A percentile compares a stretch with the other conserved stretches of the same genome.
Evolutionary conservation across 805 yeast species (phyloP).

Genomic region (Ogataea glucozyma): DNA sequence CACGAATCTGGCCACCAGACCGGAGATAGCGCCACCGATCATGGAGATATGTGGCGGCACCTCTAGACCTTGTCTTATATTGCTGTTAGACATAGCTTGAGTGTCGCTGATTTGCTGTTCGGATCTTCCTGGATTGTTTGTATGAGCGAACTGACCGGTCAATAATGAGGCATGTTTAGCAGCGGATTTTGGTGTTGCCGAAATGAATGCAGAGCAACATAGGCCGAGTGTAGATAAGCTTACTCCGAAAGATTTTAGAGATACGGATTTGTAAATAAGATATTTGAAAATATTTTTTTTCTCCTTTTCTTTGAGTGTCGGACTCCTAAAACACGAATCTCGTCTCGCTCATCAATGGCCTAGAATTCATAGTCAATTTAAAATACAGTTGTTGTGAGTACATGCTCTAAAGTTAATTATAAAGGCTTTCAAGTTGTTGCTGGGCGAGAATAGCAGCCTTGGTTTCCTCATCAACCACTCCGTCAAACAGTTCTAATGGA

Average conservation of each 20-base stretch:
- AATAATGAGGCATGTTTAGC: too few relatives aligned
- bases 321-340: not conserved
- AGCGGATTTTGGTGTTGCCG: too few relatives aligned
- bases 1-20: conserved; percentile 51
- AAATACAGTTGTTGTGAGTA: not conserved
- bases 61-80: conserved; percentile 44
- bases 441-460: conserved; percentile 63
- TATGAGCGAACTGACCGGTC: too few relatives aligned
- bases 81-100: conserved; percentile 26
- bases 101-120: too few relatives aligned
- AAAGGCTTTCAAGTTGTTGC: conserved; percentile 46
- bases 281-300: not conserved
- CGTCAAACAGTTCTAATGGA: conserved; percentile 58
- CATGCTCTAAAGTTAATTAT: not conserved
- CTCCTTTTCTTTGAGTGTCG: not conserved
- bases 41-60: conserved; percentile 55
- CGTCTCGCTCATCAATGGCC: not conserved
- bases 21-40: conserved; percentile 72
- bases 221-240: too few relatives aligned
- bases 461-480: conserved; percentile 55
- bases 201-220: too few relatives aligned
- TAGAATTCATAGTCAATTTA: not conserved
- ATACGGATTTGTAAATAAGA: too few relatives aligned
- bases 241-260: too few relatives aligned
- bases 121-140: too few relatives aligned